Evolutionary conservation across 805 yeast species (phyloP), one percentile per base, ranked within the genome.

Genomic region (Starmera amethionina): DNA sequence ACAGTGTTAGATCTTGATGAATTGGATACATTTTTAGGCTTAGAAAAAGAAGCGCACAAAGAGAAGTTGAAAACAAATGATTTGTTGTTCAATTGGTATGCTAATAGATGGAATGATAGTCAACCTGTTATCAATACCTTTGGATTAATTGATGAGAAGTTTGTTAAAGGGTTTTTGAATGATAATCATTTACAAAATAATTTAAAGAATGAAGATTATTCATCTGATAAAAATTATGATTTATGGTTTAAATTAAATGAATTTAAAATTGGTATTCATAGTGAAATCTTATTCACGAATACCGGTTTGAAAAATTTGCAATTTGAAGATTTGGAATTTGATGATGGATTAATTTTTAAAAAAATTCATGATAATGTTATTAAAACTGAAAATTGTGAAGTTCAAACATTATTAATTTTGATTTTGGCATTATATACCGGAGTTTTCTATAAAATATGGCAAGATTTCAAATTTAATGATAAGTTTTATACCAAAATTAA

Each of bases 351-450:
- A 11, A 9, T 6, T 2, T 49, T 55, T 31, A 22, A 39, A 3
- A 37, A 42, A 29, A 36, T 46, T 7, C 13, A 16, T 11, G 30
- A 47, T 13, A 42, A 43, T 2, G 49, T 67, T 22, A 46, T 55
- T 4, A 43, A 49, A 5, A 44, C 39, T 38, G 62, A 34, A 5
- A 40, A 41, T 29, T 9, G 54, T 3, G 28, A 36, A 10, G 36
- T 51, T 5, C 45, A 46, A 4, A 48, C 66, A 14, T 38, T 69
- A 10, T 54, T 64, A 29, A 58, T 79, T 2, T 50, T 73, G 8
- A 45, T 74, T 6, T 73, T 74, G 49, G 67, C 65, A 40, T 40
- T 75, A 1, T 79, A 79, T 49, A 72, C 79, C 0, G 76, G 75
- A 40, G 49, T 51, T 13, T 52, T 60, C 4, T 34, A 71, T 5